Evolutionary conservation across 2,329 filamentous ascomycete genomes (phyloP).

Genomic region (Cadophora luteo-olivacea): DNA sequence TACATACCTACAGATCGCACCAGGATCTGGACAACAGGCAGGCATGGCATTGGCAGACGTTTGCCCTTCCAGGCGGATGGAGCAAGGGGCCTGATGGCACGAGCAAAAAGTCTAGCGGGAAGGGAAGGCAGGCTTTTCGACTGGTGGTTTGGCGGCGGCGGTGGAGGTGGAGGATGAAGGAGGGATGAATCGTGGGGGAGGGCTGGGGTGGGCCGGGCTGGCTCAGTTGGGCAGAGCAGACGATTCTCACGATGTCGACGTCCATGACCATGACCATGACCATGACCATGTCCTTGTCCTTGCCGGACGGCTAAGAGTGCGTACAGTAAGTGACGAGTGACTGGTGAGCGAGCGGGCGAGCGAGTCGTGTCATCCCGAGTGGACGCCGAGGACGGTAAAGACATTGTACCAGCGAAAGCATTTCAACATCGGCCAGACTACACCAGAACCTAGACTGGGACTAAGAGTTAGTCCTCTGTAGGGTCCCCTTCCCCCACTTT

Average conservation of each 20-base stretch:
- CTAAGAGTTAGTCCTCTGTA: conserved; percentile 1
- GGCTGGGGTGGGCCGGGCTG: background rate
- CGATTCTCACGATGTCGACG: conserved; percentile 6
- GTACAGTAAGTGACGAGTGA: background rate
- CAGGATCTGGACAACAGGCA: conserved; percentile 6
- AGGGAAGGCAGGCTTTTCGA: conserved; percentile 3
- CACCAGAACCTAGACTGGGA: background rate
- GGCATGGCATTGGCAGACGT: background rate
- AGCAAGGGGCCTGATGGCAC: conserved; percentile 12
- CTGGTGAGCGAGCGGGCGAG: background rate
- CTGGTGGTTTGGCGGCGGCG: background rate
- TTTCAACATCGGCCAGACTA: conserved; percentile 4
- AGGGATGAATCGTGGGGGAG: conserved; percentile 2
- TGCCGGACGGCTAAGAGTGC: background rate
- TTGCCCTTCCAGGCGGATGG: background rate
- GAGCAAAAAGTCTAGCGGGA: conserved; percentile 4
- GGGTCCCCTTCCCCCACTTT: background rate
- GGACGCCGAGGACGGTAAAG: background rate
- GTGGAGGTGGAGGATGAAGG: background rate
- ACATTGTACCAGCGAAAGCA: background rate
- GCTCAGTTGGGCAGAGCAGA: background rate
- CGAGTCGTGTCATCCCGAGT: conserved; percentile 7
- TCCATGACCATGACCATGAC: background rate
- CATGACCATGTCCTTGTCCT: background rate
- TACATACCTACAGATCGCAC: conserved; percentile 15